Base-by-base conservation (phyloP, 2,329 filamentous ascomycete genomes). In the Diaporthe aspalathi region DNA sequence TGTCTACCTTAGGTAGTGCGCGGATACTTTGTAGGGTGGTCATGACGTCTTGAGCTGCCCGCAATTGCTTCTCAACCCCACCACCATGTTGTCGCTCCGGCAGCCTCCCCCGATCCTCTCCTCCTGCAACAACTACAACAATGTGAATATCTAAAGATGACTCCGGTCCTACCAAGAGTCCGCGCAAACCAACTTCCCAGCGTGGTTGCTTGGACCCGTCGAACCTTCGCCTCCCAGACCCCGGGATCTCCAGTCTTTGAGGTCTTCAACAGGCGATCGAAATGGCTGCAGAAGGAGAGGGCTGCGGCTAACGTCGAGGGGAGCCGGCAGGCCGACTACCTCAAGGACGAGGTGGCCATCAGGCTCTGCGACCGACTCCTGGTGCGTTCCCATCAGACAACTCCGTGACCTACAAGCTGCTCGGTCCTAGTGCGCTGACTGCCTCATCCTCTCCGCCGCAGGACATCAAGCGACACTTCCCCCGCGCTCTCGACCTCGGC, bases 391-490 rank as follows among this genome's bases (percentile, higher is more conserved):
- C 11, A 24, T 3, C 17, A 45, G n/a, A 35, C 12, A 32, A 22
- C n/a, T 47, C 40, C 24, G 4, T 27, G 35, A 29, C 32, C 32
- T 29, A 5, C 40, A 1, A 43, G 8, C 57, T 72, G 2, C 45
- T 45, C 3, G 29, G 5, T 16, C 17, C 35, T 49, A 16, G 29
- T 16, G 8, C 50, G 8, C 24, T 49, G 62, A 24, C 16, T 47
- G 16, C 3, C 24, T 20, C 29, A 49, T 17, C 16, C 29, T 12
- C 52, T 8, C 14, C 20, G 16, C 22, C 29, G 16, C 74, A 95
- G 93, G 95, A 98, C 79, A 97, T 99, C 84, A 97, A 97, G 77
- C 93, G 96, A 40, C 87, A 90, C 70, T 98, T 97, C 77, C 89
- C 92, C 54, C 88, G 90, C 75, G 94, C 94, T 88, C 92, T 99